Percentiles rank a stretch among this genome's conserved stretches.
These are phyloP conservation scores for Suillus americanus DNA, from an alignment of 768 basidiomycete genomes.

Conservation along the genomic window DNA sequence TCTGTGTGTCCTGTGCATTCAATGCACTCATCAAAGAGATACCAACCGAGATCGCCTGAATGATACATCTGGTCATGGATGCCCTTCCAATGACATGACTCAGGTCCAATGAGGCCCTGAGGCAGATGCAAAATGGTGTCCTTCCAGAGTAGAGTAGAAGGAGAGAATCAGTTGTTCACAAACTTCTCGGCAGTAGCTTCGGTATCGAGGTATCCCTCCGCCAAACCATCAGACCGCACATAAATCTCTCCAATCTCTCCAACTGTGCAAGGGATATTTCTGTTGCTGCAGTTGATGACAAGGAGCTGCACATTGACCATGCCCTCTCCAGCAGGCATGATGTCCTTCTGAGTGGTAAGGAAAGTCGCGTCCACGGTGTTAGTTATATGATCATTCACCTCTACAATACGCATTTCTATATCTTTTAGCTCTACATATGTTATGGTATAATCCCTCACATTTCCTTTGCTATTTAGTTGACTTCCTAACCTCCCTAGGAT, in stretches of 20 bases:
- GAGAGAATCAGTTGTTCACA: constrained; percentile 89
- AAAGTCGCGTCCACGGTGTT: constrained; percentile 86
- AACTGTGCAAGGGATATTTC: constrained; percentile 82
- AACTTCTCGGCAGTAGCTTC: constrained; percentile 89
- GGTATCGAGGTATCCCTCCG: constrained; percentile 90
- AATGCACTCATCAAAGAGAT: constrained; percentile 87
- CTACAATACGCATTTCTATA: no score
- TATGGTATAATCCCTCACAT: no score
- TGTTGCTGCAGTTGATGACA: constrained; percentile 89
- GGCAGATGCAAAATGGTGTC: constrained; percentile 75
- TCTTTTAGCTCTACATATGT: no score
- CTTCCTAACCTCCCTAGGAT: no score
- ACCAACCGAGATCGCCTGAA: constrained; percentile 94
- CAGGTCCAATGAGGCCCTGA: constrained; percentile 58
- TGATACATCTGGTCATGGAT: constrained; percentile 97
- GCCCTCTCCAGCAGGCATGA: constrained; percentile 96
- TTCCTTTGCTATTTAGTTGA: no score
- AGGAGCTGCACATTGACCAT: constrained; percentile 98
- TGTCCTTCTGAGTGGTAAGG: constrained; percentile 91
- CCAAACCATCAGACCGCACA: constrained; percentile 92
- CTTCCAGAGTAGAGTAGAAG: constrained; percentile 43
- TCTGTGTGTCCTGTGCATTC: constrained; percentile 98
- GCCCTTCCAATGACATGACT: constrained; percentile 88
- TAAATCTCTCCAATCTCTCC: constrained; percentile 99
- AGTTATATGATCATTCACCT: no score